Percentiles rank a stretch among this genome's conserved stretches.
phyloP scores from a whole-genome alignment of 768 basidiomycete genomes.

The Mycena sanguinolenta region DNA sequence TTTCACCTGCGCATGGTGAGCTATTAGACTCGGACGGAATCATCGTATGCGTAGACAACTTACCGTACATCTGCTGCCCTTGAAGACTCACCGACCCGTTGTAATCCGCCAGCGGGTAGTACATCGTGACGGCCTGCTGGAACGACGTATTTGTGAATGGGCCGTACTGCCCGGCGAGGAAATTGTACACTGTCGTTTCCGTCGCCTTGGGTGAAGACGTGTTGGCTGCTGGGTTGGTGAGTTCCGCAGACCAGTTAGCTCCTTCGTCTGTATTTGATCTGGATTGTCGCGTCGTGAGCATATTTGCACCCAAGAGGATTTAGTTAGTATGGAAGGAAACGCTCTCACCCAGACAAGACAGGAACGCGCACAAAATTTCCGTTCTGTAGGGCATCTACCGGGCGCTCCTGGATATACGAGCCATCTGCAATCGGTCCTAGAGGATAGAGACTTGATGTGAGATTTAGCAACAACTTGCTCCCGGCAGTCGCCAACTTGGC shows the following conservation, averaged over 20 bases:
- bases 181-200: conserved; percentile 55
- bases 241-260: conserved; percentile 54
- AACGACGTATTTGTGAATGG: conserved; percentile 48
- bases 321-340: no score
- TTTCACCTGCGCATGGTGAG: conserved; percentile 48
- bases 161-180: conserved; percentile 54
- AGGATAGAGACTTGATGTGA: conserved; percentile 51
- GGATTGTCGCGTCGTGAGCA: background rate
- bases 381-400: conserved; percentile 55
- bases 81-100: conserved; percentile 52
- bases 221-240: conserved; percentile 52
- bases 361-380: conserved; percentile 56
- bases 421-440: conserved; percentile 57
- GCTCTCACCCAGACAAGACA: conserved; percentile 53
- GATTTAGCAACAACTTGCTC: conserved; percentile 45
- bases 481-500: conserved; percentile 49
- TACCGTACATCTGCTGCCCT: conserved; percentile 57
- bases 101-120: conserved; percentile 53
- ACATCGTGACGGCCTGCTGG: conserved; percentile 40
- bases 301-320: background rate
- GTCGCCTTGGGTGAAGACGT: conserved; percentile 54
- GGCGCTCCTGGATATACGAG: conserved; percentile 48
- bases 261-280: conserved; percentile 61
- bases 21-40: no score
- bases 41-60: background rate